Base-by-base conservation (phyloP, 139 green algal species). In the Gonium pectorale region DNA sequence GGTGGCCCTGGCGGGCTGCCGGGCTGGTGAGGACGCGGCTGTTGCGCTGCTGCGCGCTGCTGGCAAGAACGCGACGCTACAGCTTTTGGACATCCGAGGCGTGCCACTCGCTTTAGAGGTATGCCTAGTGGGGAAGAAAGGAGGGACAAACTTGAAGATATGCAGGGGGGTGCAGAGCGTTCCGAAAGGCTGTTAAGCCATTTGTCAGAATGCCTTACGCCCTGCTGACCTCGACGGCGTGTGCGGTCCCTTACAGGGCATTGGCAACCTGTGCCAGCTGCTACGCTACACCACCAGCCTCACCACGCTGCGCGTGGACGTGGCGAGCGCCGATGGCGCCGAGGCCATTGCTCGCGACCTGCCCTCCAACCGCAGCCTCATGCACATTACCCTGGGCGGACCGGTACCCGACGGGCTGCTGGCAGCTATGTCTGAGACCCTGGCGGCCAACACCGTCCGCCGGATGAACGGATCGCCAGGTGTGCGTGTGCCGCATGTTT, bases 301-400 rank as follows among this genome's bases (percentile, higher is more conserved):
- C 22, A 86, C 85, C 64, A 91, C 90, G 2, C 71, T 94, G 77
- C 82, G 85, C 29, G 52, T 92, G 33, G 90, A 94, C 69, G 90
- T 94, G 40, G 85, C 81, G 0, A 59, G 63, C 2, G 43, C 71
- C 24, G 87, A 94, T 37, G 88, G 83, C 44, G 90, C 90, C 13
- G 88, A 94, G 52, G 51, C 68, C 22, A 82, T 94, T 26, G 85
- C 88, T 15, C 71, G 88, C 3, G 90, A 90, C 38, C 86, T 94
- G 67, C 87, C 84, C 3, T 46, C 52, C 67, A 92, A 92, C 80
- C 77, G 52, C 51, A 89, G 33, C 31, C 86, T 94, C 6, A 88
- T 90, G 69, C 87, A 92, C 86, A 79, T 94, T 17, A 92, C 87
- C 63, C 86, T 94, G 49, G 90, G 90, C 26, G 90, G 90, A 2